Percentiles rank a stretch among this genome's conserved stretches.
Evolutionary conservation across 1,139 yeast genomes (phyloP).

Genomic region (Diutina rugosa): DNA sequence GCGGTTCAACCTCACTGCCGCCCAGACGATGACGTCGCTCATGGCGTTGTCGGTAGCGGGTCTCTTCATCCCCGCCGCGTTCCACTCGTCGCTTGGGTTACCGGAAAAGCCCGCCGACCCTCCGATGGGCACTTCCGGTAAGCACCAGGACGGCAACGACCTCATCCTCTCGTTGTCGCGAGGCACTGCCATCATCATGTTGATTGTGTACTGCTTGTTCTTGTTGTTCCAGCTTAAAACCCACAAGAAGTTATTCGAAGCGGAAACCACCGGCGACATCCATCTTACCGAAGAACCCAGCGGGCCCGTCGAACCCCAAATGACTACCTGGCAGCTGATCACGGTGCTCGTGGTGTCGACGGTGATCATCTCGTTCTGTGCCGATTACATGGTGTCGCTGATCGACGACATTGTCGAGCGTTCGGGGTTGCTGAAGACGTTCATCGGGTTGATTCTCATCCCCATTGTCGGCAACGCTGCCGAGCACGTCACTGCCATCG

Average conservation of each 20-base stretch:
- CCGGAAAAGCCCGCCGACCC: slow-evolving; percentile 18
- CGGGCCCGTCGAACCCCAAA: slow-evolving; percentile 13
- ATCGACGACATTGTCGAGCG: slow-evolving; percentile 78
- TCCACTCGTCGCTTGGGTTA: slow-evolving; percentile 67
- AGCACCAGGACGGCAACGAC: slow-evolving; percentile 22
- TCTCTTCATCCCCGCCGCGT: slow-evolving; percentile 87
- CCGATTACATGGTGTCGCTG: slow-evolving; percentile 86
- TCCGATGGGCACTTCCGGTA: slow-evolving; percentile 20
- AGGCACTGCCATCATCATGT: slow-evolving; percentile 71
- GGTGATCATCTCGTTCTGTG: slow-evolving; percentile 76
- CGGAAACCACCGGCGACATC: slow-evolving; percentile 24
- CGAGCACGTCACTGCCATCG: slow-evolving; percentile 92
- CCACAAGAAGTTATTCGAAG: slow-evolving; percentile 47
- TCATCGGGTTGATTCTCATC: slow-evolving; percentile 82
- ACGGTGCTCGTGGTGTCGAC: slow-evolving; percentile 50
- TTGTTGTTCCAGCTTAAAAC: slow-evolving; percentile 81
- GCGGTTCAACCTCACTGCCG: slow-evolving; percentile 87
- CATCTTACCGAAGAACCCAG: slow-evolving; percentile 18
- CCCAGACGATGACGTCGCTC: slow-evolving; percentile 92
- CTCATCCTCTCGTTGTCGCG: slow-evolving; percentile 69
- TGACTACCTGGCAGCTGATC: slow-evolving; percentile 30
- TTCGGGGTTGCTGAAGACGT: slow-evolving; percentile 85
- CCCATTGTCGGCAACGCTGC: slow-evolving; percentile 99
- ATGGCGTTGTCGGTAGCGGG: slow-evolving; percentile 88
- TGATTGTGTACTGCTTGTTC: slow-evolving; percentile 67